Base-by-base conservation (phyloP, 768 basidiomycete species). In the Leccinum barrowsii region DNA sequence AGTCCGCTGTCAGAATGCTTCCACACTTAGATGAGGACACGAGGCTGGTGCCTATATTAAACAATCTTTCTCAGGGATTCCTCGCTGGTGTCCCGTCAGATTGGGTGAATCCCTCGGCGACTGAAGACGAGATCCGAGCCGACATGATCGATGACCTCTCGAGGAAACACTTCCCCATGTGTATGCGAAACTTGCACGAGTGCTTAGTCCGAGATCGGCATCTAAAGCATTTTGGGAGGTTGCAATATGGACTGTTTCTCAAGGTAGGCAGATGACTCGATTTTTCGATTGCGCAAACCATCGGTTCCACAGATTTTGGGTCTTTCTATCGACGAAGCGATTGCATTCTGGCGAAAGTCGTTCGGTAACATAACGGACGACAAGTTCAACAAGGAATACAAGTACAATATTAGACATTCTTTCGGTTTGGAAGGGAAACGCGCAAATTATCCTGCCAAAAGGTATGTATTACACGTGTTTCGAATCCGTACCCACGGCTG, bases 341-440 rank as follows among this genome's bases (percentile, higher is more conserved):
- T 98, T 50, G 75, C 82, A 10, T 99, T 97, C 74, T 99, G 97
- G 97, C 80, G 92, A 55, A 90, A 86, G 69, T 87, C 90, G 24
- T 97, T 96, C 70, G 85, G 73, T 8, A 73, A 72, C 6, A 84
- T 92, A 55, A 85, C 87, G 10, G 96, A 98, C 58, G 94, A 98
- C 75, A 89, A 93, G 71, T 99, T 98, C 75, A 96, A 95, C 78
- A 99, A 98, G 70, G 91, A 97, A 70, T 88, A 98, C 80, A 88
- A 85, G 66, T 99, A 99, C 73, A 99, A 98, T 63, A 94, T 99
- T 65, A 87, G 96, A 48, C 97, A 99, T 71, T 87, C 86, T 5
- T 99, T 87, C 67, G 97, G 97, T 37, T 76, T 97, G 53, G 97
- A 98, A 70, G 97, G 97, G 10, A 92, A 89, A 73, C 84, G 96